These are phyloP conservation scores for Lasiosphaeria ovina DNA, from an alignment of 495 filamentous ascomycete genomes.

Conservation along the genomic window DNA sequence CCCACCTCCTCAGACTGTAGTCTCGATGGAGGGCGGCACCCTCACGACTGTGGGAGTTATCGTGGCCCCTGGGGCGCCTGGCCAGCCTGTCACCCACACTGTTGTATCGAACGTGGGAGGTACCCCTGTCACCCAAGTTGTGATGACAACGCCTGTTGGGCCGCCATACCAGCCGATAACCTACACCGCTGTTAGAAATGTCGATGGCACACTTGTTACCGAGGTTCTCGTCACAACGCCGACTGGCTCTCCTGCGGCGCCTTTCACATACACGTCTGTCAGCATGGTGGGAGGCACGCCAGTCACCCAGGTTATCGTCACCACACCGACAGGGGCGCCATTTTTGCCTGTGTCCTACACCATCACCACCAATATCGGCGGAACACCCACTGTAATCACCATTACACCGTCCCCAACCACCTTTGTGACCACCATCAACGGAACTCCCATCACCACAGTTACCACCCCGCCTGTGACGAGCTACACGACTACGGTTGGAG, in stretches of 20 bases:
- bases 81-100: slow-evolving; percentile 20
- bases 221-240: slow-evolving; percentile 20
- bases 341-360: slow-evolving; percentile 26
- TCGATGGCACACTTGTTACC: slow-evolving; percentile 19
- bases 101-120: slow-evolving; percentile 19
- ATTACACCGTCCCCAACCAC: slow-evolving; percentile 23
- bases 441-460: slow-evolving; percentile 24
- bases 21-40: slow-evolving; percentile 15
- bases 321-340: slow-evolving; percentile 15
- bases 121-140: slow-evolving; percentile 16
- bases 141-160: slow-evolving; percentile 16
- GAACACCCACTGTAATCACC: slow-evolving; percentile 27
- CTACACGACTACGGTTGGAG: slow-evolving; percentile 29
- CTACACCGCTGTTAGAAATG: slow-evolving; percentile 19
- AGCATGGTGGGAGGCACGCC: slow-evolving; percentile 22
- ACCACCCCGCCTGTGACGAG: slow-evolving; percentile 28
- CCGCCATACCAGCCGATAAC: slow-evolving; percentile 19
- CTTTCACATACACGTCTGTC: slow-evolving; percentile 19
- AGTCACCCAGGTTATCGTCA: slow-evolving; percentile 23
- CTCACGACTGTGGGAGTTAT: slow-evolving; percentile 16
- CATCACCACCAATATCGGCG: slow-evolving; percentile 24
- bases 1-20: slow-evolving; percentile 21
- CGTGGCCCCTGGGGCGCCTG: slow-evolving; percentile 9
- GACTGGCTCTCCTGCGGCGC: slow-evolving; percentile 10
- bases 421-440: slow-evolving; percentile 29